Evolutionary conservation across 2,329 filamentous ascomycete genomes (phyloP), one percentile per base, ranked within the genome.

Genomic region (Xylaria sp.): DNA sequence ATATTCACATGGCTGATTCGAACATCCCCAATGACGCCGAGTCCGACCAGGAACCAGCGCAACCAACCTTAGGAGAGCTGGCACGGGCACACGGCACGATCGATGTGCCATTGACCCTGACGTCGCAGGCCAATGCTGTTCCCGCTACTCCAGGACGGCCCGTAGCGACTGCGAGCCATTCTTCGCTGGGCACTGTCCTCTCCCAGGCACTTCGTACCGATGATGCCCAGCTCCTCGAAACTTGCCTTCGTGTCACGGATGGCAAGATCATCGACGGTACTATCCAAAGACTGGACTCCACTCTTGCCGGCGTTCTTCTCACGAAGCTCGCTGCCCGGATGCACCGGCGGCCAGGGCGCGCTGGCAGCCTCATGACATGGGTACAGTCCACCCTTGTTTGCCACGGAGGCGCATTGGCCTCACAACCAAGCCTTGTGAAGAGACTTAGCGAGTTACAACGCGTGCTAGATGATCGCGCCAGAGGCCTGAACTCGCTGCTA

Each of bases 341-440:
- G 72, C 88, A 96, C 75, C 85, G 89, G 66, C 86, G 91, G 50
- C 94, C 94, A 1, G 94, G 93, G 2, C 85, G 94, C 57, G 93
- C 94, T 11, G 92, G 92, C 55, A 90, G 88, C 70, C 83, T 99
- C 37, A 92, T 97, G 83, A 85, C 89, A 13, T 99, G 94, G 92
- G 89, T 97, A 49, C 92, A 97, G 75, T 96, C 92, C 91, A 93
- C 91, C 1, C 83, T 97, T 57, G 86, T 97, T 39, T 88, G 90
- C 1, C 94, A 99, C 71, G 94, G 94, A 66, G 94, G 93, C 65
- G 92, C 92, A 56, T 80, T 99, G 54, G 91, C 92, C 9, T 88
- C 88, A 37, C 91, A 96, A 73, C 86, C 90, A n/a, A 88, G 92
- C 64, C 81, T 96, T 44, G 82, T 94, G 66, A 86, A 87, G 70